Conservation (phyloP, 306 rosid species). For the Bauhinia variegata region DNA sequence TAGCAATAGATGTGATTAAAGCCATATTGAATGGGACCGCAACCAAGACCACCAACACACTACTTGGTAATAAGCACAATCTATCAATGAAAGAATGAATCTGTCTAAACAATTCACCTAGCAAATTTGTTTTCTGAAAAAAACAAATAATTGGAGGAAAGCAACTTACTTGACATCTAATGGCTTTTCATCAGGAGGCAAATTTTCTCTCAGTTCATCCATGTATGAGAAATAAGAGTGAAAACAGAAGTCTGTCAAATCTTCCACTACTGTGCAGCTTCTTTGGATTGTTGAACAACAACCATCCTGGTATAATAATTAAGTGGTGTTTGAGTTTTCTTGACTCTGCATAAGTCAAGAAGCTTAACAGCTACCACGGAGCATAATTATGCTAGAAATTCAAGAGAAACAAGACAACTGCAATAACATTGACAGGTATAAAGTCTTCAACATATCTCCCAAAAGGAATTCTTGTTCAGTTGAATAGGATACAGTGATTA, state of each 20-base stretch:
- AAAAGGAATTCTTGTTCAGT: neutral
- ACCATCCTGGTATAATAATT: conserved; percentile 60
- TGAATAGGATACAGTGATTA: no score
- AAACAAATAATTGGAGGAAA: conserved; percentile 1
- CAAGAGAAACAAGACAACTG: conserved; percentile 5
- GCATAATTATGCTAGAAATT: neutral
- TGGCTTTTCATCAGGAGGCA: conserved; percentile 62
- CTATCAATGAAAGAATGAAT: conserved; percentile 37
- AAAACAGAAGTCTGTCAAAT: conserved; percentile 75
- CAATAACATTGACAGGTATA: neutral
- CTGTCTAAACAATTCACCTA: neutral
- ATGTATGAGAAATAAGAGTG: conserved; percentile 85
- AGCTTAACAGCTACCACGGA: neutral
- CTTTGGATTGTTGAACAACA: conserved; percentile 68
- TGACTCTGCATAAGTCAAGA: conserved; percentile 14
- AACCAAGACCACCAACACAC: conserved; percentile 61
- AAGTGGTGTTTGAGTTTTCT: conserved; percentile 27
- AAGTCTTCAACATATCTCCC: neutral
- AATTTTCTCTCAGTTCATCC: conserved; percentile 73
- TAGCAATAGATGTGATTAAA: conserved; percentile 59
- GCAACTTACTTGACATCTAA: conserved; percentile 57
- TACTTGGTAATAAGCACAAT: conserved; percentile 60
- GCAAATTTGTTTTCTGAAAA: neutral
- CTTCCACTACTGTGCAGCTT: conserved; percentile 65
- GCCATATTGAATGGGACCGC: conserved; percentile 59